Base-by-base conservation (phyloP, 2,329 filamentous ascomycete genomes). In the Madurella mycetomatis region DNA sequence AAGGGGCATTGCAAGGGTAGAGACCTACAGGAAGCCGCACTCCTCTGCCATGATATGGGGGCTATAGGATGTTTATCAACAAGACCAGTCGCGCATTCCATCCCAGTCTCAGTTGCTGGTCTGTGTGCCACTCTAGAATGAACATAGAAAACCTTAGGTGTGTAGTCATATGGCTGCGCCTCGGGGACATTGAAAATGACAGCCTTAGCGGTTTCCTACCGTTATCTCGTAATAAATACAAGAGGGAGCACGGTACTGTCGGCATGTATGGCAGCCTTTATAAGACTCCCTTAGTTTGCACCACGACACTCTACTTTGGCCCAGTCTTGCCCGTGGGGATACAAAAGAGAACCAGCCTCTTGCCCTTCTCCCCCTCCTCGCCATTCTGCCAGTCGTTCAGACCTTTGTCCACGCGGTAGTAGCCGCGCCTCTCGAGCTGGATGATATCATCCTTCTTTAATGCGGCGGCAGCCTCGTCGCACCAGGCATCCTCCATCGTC, bases 381-480 rank as follows among this genome's bases (percentile, higher is more conserved):
- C 76, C 78, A 40, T 77, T 73, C 53, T 75, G 72, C 69, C 76
- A 77, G 64, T 79, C 71, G 40, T 65, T 67, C 30, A 81, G 70
- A 9, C 76, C 77, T 73, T 82, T 82, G 73, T 97, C 92, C 25
- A 95, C 85, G 49, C 92, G 81, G 77, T 88, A 97, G 74, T 90
- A 97, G 1, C 92, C 92, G 72, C 92, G 90, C 58, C 92, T 82
- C 78, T 97, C 92, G 44, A 97, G 87, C 76, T 97, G 94, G 63
- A 97, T 90, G 59, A 97, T 92, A 64, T 96, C 91, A 66, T 90
- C 88, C 69, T 84, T 85, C 79, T 90, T 91, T 44, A 96, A 77
- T 58, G 83, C 78, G 0, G 81, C 79, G 1, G 95, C 86, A 64
- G 92, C 95, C 66, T 83, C 85, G 66, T 96, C 92, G 25, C 89